Evolutionary conservation across 805 yeast species (phyloP).

Genomic region (Candida manassasensis): DNA sequence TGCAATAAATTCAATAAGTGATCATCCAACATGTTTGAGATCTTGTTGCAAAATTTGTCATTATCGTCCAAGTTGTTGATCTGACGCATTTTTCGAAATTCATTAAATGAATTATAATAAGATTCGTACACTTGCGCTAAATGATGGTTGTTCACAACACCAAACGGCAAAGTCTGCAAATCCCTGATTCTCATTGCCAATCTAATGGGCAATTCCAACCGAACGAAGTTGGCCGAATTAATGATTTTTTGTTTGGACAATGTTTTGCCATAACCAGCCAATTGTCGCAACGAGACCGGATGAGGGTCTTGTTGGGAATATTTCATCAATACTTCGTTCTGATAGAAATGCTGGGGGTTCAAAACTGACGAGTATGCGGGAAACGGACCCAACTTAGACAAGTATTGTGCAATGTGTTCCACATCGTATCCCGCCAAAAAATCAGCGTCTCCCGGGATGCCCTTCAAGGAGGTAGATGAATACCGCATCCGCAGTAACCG

Average conservation of each 20-base stretch:
- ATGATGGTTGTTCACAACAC: conserved; percentile 80
- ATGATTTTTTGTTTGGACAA: conserved; percentile 73
- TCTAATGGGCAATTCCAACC: conserved; percentile 79
- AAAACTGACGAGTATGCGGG: conserved; percentile 38
- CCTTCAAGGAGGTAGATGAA: no score
- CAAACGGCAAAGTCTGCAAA: conserved; percentile 77
- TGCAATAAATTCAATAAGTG: conserved; percentile 83
- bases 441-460: no score
- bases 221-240: conserved; percentile 82
- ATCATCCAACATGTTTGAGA: conserved; percentile 64
- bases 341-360: conserved; percentile 78
- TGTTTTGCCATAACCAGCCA: conserved; percentile 83
- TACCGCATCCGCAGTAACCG: no score
- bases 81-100: conserved; percentile 67
- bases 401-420: conserved; percentile 24
- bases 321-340: conserved; percentile 60
- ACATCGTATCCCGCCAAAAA: background rate
- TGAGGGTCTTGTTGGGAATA: conserved; percentile 69
- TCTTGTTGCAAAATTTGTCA: conserved; percentile 59
- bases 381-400: conserved; percentile 35
- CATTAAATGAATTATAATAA: conserved; percentile 82
- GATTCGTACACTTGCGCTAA: conserved; percentile 84
- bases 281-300: conserved; percentile 84
- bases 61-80: conserved; percentile 73
- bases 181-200: conserved; percentile 76